These are phyloP conservation scores for Termitomyces sp. DNA, from an alignment of 768 basidiomycete genomes.

Conservation along the genomic window DNA sequence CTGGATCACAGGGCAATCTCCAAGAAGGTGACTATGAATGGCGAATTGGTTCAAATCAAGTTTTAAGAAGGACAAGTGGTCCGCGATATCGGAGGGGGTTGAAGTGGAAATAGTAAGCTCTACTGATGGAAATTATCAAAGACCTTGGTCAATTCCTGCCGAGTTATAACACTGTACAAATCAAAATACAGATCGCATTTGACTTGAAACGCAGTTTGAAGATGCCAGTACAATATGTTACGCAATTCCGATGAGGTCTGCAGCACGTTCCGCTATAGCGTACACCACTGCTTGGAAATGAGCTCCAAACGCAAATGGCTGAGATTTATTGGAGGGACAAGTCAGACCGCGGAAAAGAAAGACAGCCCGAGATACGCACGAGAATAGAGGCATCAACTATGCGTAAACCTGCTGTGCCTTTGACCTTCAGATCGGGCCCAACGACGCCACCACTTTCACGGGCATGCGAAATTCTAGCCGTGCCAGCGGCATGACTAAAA, in stretches of 20 bases:
- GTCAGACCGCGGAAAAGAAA: too few species aligned
- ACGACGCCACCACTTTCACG: neutral
- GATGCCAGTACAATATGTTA: neutral
- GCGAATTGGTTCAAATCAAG: too few species aligned
- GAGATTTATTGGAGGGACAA: neutral
- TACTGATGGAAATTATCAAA: too few species aligned
- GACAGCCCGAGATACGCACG: neutral
- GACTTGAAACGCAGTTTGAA: too few species aligned
- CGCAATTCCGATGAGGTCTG: neutral
- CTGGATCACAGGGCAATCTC: too few species aligned
- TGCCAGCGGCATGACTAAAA: conserved; percentile 1
- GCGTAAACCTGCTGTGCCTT: neutral
- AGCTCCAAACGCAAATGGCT: conserved; percentile 5
- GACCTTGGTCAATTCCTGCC: too few species aligned
- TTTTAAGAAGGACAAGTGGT: too few species aligned
- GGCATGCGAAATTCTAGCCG: neutral
- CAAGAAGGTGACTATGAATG: too few species aligned
- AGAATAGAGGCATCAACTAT: conserved; percentile 5
- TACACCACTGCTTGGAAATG: conserved; percentile 5
- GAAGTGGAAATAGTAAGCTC: too few species aligned
- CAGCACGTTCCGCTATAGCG: conserved; percentile 3
- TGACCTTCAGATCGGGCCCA: conserved; percentile 5
- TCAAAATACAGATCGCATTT: too few species aligned
- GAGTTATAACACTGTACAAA: too few species aligned
- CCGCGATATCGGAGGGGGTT: too few species aligned